Percentiles rank a stretch among this genome's conserved stretches.
These are phyloP conservation scores for Mycena indigotica DNA, from an alignment of 768 basidiomycete species.

Conservation along the genomic window DNA sequence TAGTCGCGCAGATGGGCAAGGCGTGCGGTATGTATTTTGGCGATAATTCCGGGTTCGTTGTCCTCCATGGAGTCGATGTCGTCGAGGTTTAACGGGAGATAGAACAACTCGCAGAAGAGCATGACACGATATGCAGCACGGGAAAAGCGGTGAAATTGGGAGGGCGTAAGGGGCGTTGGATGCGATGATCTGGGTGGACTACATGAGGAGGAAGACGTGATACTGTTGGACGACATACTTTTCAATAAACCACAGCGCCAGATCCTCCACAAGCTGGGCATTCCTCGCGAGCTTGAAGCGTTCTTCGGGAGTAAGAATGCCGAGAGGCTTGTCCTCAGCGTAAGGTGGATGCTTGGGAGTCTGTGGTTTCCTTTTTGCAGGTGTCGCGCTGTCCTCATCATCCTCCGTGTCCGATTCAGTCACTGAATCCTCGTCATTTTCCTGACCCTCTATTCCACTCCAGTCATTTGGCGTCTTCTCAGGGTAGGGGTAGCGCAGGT, in stretches of 20 bases:
- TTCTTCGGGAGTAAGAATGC: slow-evolving; percentile 9
- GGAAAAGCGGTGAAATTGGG: slow-evolving; percentile 16
- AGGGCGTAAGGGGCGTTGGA: slow-evolving; percentile 3
- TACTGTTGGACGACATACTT: slow-evolving; percentile 3
- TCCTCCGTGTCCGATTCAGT: slow-evolving; percentile 3
- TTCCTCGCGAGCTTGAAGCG: slow-evolving; percentile 8
- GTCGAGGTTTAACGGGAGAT: slow-evolving; percentile 19
- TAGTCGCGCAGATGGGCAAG: slow-evolving; percentile 9
- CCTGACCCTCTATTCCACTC: background rate
- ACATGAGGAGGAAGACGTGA: background rate
- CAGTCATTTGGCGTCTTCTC: slow-evolving; percentile 16
- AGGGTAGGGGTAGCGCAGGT: slow-evolving; percentile 22
- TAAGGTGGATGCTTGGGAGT: background rate
- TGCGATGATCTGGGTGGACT: background rate
- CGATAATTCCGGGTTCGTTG: slow-evolving; percentile 5
- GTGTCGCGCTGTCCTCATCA: background rate
- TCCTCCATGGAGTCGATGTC: slow-evolving; percentile 20
- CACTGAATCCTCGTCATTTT: slow-evolving; percentile 4
- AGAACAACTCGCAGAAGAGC: slow-evolving; percentile 23
- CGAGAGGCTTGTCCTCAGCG: slow-evolving; percentile 5
- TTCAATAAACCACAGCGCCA: slow-evolving; percentile 7
- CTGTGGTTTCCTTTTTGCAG: background rate
- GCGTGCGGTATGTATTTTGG: slow-evolving; percentile 4
- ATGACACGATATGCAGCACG: slow-evolving; percentile 22
- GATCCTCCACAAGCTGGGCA: background rate